Evolutionary conservation across 306 rosid genomes (phyloP).

Genomic region (Medicago arabica): DNA sequence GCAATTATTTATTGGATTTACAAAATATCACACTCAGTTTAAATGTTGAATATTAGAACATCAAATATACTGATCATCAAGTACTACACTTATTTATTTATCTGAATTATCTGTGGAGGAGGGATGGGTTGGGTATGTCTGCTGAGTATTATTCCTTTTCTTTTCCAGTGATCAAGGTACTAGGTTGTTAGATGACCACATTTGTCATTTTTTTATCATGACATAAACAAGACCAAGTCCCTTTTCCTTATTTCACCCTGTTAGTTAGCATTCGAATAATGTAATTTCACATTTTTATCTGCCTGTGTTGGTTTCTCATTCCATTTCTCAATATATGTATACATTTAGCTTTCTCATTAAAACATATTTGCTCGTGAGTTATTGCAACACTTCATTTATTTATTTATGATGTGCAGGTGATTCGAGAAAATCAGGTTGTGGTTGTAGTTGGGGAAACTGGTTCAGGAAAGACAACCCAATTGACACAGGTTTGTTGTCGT

Average conservation of each 20-base stretch:
- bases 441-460: conserved; percentile 99
- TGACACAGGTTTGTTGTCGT: conserved; percentile 76
- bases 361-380: conserved; percentile 25
- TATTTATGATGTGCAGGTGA: conserved; percentile 57
- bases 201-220: conserved; percentile 23
- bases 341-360: conserved; percentile 10
- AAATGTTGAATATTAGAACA: conserved; percentile 28
- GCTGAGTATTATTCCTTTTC: neutral
- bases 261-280: conserved; percentile 7
- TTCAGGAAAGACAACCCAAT: conserved; percentile 97
- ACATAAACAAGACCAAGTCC: conserved; percentile 14
- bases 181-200: neutral
- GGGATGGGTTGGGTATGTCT: conserved; percentile 21
- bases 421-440: conserved; percentile 93
- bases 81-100: conserved; percentile 1
- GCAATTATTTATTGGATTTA: neutral
- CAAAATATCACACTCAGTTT: conserved; percentile 20
- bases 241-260: conserved; percentile 26
- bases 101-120: neutral
- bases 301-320: conserved; percentile 1
- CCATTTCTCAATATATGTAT: conserved; percentile 8
- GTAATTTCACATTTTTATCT: conserved; percentile 21
- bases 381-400: conserved; percentile 28
- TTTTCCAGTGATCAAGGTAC: neutral
- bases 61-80: conserved; percentile 6